Percentiles rank a stretch among this genome's conserved stretches.
Evolutionary conservation across 2,329 filamentous ascomycete species (phyloP).

Genomic region (Aspergillus fructus): DNA sequence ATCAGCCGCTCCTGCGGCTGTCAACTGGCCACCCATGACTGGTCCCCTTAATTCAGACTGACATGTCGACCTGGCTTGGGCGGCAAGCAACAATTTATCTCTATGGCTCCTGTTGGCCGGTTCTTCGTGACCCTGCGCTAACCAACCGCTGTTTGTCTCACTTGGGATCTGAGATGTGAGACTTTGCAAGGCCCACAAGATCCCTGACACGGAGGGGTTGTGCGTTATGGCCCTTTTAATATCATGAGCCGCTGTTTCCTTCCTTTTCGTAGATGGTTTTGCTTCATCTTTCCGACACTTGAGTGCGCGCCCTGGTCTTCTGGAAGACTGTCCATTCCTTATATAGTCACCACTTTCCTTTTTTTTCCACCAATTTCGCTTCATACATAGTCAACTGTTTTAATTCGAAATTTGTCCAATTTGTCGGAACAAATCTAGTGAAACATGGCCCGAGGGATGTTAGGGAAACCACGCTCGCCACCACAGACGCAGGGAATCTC

Average conservation of each 20-base stretch:
- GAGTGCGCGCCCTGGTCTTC: slow-evolving; percentile 28
- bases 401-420: slow-evolving; percentile 3
- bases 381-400: slow-evolving; percentile 4
- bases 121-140: slow-evolving; percentile 5
- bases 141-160: slow-evolving; percentile 12
- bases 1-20: slow-evolving; percentile 25
- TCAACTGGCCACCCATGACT: slow-evolving; percentile 9
- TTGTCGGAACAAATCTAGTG: neutral
- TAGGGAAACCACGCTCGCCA: slow-evolving; percentile 29
- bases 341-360: slow-evolving; percentile 8
- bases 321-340: slow-evolving; percentile 41
- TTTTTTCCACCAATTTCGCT: neutral
- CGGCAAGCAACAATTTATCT: slow-evolving; percentile 10
- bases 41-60: slow-evolving; percentile 1
- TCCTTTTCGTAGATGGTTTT: slow-evolving; percentile 21
- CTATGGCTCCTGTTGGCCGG: slow-evolving; percentile 14
- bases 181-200: slow-evolving; percentile 20
- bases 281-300: neutral
- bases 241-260: slow-evolving; percentile 13
- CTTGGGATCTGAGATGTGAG: slow-evolving; percentile 1
- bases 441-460: slow-evolving; percentile 31
- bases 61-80: neutral
- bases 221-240: slow-evolving; percentile 8
- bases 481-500: slow-evolving; percentile 30
- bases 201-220: slow-evolving; percentile 6